Percentiles rank a stretch among this genome's conserved stretches.
Conservation (phyloP, 2,329 filamentous ascomycete species). For the Achaetomium macrosporum region DNA sequence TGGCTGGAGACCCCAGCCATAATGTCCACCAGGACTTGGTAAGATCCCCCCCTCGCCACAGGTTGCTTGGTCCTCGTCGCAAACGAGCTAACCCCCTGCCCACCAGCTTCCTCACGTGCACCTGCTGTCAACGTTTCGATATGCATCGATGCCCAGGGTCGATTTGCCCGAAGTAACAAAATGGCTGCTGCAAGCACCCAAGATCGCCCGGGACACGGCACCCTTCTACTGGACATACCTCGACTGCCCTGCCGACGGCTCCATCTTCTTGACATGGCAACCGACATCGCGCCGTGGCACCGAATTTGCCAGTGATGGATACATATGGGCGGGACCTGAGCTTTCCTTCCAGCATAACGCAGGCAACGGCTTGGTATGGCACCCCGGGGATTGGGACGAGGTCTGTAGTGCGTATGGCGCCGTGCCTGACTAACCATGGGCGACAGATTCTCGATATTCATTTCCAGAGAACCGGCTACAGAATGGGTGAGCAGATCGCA, state of each 20-base stretch:
- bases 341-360: constrained; percentile 68
- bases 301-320: constrained; percentile 85
- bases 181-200: constrained; percentile 76
- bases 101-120: constrained; percentile 79
- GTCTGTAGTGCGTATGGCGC: background rate
- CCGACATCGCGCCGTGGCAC: constrained; percentile 63
- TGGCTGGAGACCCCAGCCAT: constrained; percentile 30
- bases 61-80: background rate
- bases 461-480: constrained; percentile 74
- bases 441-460: constrained; percentile 79
- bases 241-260: constrained; percentile 73
- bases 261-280: constrained; percentile 84
- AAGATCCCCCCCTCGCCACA: constrained; percentile 8
- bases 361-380: constrained; percentile 52
- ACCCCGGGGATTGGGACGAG: background rate
- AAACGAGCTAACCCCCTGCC: constrained; percentile 3
- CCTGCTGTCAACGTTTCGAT: constrained; percentile 76
- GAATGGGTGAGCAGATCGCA: constrained; percentile 67
- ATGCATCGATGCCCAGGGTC: constrained; percentile 66
- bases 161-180: constrained; percentile 72
- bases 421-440: background rate
- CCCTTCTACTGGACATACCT: constrained; percentile 94
- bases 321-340: constrained; percentile 82
- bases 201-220: constrained; percentile 75
- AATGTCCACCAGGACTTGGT: constrained; percentile 32